Base-by-base conservation (phyloP, 2,329 filamentous ascomycete genomes). In the Geosmithia morbida region DNA sequence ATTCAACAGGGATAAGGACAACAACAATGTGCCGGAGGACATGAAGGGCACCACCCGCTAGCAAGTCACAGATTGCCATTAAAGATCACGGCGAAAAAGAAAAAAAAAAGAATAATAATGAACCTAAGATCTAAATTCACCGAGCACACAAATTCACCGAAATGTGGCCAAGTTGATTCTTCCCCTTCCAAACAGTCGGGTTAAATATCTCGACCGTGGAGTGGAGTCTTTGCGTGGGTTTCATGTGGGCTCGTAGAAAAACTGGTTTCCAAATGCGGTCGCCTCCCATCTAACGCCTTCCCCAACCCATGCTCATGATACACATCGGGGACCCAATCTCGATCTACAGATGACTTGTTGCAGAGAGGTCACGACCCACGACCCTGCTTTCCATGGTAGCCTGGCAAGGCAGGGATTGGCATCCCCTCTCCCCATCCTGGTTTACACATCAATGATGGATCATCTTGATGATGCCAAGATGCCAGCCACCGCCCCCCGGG, bases 1-100 rank as follows among this genome's bases (percentile, higher is more conserved):
- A 22, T 75, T 77, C 53, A 67, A 68, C 48, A 64, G 61, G 41
- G 55, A 55, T 29, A 45, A 44, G 17, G 30, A 14, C 4, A 17
- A 33, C 19, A n/a, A 26, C 37, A 41, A 46, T 13, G 7, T 13
- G 8, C 14, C 33, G 3, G 11, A 37, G 33, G 33, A 37, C 10
- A 11, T 7, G 33, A 37, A 11, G 6, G 3, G 33, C 14, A 37
- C 33, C 22, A 8, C 22, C 22, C 4, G 22, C 22, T 26, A 26
- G 22, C 22, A 26, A 26, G 22, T 4, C 22, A 26, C 8, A 5
- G 8, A 26, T 26, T 5, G 4, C 22, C 22, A 26, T 26, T 26
- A 26, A 26, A 26, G n/a, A n/a, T n/a, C n/a, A n/a, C n/a, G n/a
- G n/a, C n/a, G n/a, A n/a, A n/a, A n/a, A n/a, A n/a, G n/a, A 26